A percentile compares a stretch with the other conserved stretches of the same genome.
Conservation (phyloP, 116 monocot genomes). For the Posidonia oceanica region DNA sequence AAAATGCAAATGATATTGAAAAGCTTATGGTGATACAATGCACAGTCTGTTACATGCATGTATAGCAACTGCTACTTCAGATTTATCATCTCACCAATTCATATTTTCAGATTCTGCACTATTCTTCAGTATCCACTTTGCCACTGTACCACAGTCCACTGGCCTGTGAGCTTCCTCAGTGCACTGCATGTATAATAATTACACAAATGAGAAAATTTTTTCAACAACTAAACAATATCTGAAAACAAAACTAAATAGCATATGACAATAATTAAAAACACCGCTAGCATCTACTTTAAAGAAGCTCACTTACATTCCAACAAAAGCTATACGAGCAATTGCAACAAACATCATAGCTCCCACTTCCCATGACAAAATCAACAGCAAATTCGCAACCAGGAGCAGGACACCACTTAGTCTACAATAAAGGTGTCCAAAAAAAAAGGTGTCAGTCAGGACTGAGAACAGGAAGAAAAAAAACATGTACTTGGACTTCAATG, state of each 20-base stretch:
- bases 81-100: conserved; percentile 54
- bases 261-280: not conserved
- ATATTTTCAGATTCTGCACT: conserved; percentile 97
- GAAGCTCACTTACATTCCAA: conserved; percentile 74
- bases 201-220: not conserved
- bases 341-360: conserved; percentile 83
- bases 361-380: conserved; percentile 59
- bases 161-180: conserved; percentile 95
- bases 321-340: conserved; percentile 76
- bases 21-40: too few species aligned
- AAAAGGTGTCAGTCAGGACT: too few species aligned
- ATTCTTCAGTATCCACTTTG: conserved; percentile 89
- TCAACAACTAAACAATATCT: not conserved
- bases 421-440: conserved; percentile 12
- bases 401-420: conserved; percentile 99
- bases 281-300: too few species aligned
- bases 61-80: not conserved
- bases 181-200: conserved; percentile 38
- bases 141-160: conserved; percentile 75
- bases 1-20: too few species aligned
- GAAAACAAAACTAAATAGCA: not conserved
- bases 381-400: conserved; percentile 93
- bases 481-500: too few species aligned
- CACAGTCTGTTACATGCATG: too few species aligned
- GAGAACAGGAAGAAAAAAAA: too few species aligned